A percentile compares a stretch with the other conserved stretches of the same genome.
Evolutionary conservation across 768 basidiomycete genomes (phyloP).

Genomic region (Kwoniella bestiolae): DNA sequence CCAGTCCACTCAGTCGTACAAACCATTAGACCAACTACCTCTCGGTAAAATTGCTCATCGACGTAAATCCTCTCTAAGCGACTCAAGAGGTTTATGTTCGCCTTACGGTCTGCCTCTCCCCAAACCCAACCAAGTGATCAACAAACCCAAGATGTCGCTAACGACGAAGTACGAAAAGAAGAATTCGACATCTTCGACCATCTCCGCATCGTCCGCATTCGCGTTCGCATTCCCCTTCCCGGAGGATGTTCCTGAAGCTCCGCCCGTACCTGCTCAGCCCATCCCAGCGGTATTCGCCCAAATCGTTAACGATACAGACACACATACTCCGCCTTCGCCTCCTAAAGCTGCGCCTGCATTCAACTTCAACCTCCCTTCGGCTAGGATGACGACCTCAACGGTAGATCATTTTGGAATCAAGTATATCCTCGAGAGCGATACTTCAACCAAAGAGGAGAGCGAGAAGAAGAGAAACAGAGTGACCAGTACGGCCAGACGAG

Average conservation of each 20-base stretch:
- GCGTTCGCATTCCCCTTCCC: constrained; percentile 22
- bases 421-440: constrained; percentile 17
- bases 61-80: constrained; percentile 39
- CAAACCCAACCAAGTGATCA: background rate
- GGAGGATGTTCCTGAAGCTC: constrained; percentile 19
- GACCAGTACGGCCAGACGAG: constrained; percentile 34
- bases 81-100: constrained; percentile 31
- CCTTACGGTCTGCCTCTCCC: constrained; percentile 47
- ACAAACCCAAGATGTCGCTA: constrained; percentile 30
- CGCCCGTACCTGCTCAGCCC: constrained; percentile 5
- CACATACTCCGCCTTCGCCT: constrained; percentile 10
- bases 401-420: constrained; percentile 24
- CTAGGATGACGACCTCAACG: constrained; percentile 1
- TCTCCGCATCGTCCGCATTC: constrained; percentile 17
- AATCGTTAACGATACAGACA: constrained; percentile 7
- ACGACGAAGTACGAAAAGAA: constrained; percentile 50
- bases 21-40: constrained; percentile 37
- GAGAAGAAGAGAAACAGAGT: constrained; percentile 34
- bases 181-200: constrained; percentile 37
- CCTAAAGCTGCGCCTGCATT: constrained; percentile 9
- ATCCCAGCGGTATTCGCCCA: constrained; percentile 31
- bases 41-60: constrained; percentile 30
- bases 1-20: constrained; percentile 36
- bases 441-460: background rate
- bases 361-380: background rate